These are phyloP conservation scores for Sanguinoderma infundibulare DNA, from an alignment of 1,284 basidiomycete genomes.

Conservation along the genomic window DNA sequence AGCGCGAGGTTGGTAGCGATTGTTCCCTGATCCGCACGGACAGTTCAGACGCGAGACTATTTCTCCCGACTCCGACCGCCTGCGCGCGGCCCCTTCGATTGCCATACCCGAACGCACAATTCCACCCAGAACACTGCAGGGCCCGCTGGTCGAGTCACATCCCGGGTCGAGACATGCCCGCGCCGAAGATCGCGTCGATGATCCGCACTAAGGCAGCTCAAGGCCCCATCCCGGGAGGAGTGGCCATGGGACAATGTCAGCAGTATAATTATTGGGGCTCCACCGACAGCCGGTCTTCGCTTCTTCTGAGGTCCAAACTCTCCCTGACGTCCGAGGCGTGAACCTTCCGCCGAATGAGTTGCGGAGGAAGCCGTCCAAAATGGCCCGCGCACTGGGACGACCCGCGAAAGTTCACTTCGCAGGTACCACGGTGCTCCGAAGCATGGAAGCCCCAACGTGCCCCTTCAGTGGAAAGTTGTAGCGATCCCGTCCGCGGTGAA, in stretches of 20 bases:
- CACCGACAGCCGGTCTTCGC: slow-evolving; percentile 7
- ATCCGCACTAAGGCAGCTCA: slow-evolving; percentile 5
- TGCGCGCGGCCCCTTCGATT: slow-evolving; percentile 7
- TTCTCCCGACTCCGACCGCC: slow-evolving; percentile 14
- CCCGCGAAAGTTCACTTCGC: slow-evolving; percentile 17
- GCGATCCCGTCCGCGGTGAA: slow-evolving; percentile 22
- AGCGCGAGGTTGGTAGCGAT: slow-evolving; percentile 14
- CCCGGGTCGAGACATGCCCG: slow-evolving; percentile 16
- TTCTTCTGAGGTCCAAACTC: slow-evolving; percentile 29
- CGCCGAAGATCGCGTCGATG: slow-evolving; percentile 23
- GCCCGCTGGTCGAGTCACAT: neutral
- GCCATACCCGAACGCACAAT: neutral
- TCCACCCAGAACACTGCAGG: neutral
- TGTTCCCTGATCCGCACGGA: slow-evolving; percentile 9
- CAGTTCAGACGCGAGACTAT: slow-evolving; percentile 13
- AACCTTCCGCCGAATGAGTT: slow-evolving; percentile 9
- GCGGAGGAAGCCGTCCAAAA: neutral
- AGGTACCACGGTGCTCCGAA: neutral
- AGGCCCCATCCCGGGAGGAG: slow-evolving; percentile 9
- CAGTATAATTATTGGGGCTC: neutral
- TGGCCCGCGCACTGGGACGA: neutral
- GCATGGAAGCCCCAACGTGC: neutral
- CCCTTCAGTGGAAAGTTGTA: slow-evolving; percentile 21
- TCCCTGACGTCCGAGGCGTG: slow-evolving; percentile 13
- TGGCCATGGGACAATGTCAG: neutral